These are phyloP conservation scores for Teunomyces cretensis DNA, from an alignment of 805 yeast genomes.

Conservation along the genomic window DNA sequence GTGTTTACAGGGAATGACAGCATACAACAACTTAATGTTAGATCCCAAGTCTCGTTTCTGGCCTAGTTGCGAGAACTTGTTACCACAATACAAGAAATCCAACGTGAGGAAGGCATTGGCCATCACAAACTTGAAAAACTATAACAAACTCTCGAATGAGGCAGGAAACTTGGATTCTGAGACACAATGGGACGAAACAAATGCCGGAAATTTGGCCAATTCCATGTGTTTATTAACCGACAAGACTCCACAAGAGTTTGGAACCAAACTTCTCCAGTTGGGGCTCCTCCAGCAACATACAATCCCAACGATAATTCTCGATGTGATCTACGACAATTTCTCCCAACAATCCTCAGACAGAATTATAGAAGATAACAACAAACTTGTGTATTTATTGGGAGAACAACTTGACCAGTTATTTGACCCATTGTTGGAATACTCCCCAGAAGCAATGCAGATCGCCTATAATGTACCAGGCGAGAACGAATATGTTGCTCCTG, in stretches of 20 bases:
- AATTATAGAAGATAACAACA: constrained; percentile 67
- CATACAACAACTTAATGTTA: constrained; percentile 57
- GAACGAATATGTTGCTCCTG: constrained; percentile 9
- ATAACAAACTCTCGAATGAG: constrained; percentile 50
- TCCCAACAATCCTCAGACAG: constrained; percentile 26
- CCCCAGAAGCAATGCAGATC: constrained; percentile 82
- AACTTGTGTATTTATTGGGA: constrained; percentile 73
- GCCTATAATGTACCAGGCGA: constrained; percentile 61
- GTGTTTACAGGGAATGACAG: constrained; percentile 66
- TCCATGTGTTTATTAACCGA: constrained; percentile 55
- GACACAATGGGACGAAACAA: constrained; percentile 64
- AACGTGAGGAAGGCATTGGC: constrained; percentile 77
- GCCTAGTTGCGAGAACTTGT: constrained; percentile 74
- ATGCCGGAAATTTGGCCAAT: constrained; percentile 79
- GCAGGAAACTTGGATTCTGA: constrained; percentile 18
- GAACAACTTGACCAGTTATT: constrained; percentile 84
- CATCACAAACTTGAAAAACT: constrained; percentile 66
- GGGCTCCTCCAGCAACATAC: constrained; percentile 56
- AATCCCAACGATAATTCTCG: constrained; percentile 60
- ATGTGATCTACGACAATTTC: constrained; percentile 67
- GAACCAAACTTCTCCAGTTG: constrained; percentile 51
- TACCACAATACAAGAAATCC: constrained; percentile 46
- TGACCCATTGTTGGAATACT: constrained; percentile 86
- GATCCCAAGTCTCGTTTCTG: constrained; percentile 64
- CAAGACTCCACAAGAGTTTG: constrained; percentile 56